phyloP scores from a whole-genome alignment of 192 early-diverging fungal species.

The Coemansia sp. region DNA sequence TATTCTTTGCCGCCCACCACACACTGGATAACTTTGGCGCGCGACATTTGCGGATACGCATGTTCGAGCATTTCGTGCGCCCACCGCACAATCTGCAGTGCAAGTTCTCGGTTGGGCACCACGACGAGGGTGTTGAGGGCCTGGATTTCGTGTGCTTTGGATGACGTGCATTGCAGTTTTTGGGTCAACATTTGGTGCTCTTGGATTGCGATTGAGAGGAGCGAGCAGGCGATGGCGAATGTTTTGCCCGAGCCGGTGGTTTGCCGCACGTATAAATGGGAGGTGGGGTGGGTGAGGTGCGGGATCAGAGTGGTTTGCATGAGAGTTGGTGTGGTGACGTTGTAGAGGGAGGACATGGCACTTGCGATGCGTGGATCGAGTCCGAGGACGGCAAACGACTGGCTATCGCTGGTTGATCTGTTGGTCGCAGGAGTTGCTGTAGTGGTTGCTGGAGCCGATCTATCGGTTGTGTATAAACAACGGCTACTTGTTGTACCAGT shows the following conservation, averaged over 20 bases:
- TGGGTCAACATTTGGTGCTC: conserved; percentile 7
- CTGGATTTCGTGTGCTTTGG: conserved; percentile 8
- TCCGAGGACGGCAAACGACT: neutral
- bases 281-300: neutral
- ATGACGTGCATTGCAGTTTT: neutral
- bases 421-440: neutral
- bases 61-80: neutral
- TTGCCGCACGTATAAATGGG: conserved; percentile 22
- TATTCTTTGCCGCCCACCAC: conserved; percentile 33
- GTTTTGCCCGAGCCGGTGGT: conserved; percentile 42
- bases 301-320: conserved; percentile 13
- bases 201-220: conserved; percentile 18
- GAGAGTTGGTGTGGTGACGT: neutral
- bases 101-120: conserved; percentile 46
- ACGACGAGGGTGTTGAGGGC: conserved; percentile 19
- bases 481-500: neutral
- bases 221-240: conserved; percentile 2
- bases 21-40: conserved; percentile 16
- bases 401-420: neutral
- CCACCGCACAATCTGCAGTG: conserved; percentile 42
- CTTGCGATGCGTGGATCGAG: conserved; percentile 6
- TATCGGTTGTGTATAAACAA: neutral
- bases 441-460: too few species aligned
- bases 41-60: conserved; percentile 18
- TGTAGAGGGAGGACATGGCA: conserved; percentile 8